phyloP scores from a whole-genome alignment of 208 protist genomes.

The Trypanosoma lewisi region DNA sequence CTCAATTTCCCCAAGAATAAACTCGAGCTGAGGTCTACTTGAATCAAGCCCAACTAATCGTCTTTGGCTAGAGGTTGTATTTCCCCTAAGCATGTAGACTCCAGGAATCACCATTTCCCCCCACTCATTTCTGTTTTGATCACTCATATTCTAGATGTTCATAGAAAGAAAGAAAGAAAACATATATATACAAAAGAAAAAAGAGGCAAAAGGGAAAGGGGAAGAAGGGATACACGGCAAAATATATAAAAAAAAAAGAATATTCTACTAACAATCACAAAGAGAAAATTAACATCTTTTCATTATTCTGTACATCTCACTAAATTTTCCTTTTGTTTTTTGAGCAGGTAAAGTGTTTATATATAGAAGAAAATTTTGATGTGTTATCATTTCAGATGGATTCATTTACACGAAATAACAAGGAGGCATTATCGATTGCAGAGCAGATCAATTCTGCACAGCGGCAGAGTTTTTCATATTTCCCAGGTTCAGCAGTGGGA shows the following conservation, averaged over 20 bases:
- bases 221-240: background rate
- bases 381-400: background rate
- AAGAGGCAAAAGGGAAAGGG: slow-evolving; percentile 1
- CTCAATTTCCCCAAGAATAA: slow-evolving; percentile 60
- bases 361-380: background rate
- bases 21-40: slow-evolving; percentile 48
- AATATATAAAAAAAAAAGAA: slow-evolving; percentile 17
- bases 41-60: slow-evolving; percentile 6
- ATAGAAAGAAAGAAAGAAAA: slow-evolving; percentile 11
- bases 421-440: slow-evolving; percentile 11
- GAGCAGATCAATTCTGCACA: background rate
- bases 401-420: slow-evolving; percentile 11
- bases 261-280: background rate
- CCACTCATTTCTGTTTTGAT: slow-evolving; percentile 33
- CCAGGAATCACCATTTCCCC: slow-evolving; percentile 74
- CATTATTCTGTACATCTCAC: slow-evolving; percentile 10
- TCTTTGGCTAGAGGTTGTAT: slow-evolving; percentile 10
- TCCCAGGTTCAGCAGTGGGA: background rate
- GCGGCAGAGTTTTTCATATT: background rate
- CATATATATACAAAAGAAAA: background rate
- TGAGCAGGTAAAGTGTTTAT: background rate
- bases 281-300: slow-evolving; percentile 6
- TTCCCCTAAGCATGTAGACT: slow-evolving; percentile 75
- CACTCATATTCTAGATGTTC: slow-evolving; percentile 14
- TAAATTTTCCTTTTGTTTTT: background rate